Percentiles rank a stretch among this genome's conserved stretches.
Conservation (phyloP, 345 rosid species). For the Gynandropsis gynandra region DNA sequence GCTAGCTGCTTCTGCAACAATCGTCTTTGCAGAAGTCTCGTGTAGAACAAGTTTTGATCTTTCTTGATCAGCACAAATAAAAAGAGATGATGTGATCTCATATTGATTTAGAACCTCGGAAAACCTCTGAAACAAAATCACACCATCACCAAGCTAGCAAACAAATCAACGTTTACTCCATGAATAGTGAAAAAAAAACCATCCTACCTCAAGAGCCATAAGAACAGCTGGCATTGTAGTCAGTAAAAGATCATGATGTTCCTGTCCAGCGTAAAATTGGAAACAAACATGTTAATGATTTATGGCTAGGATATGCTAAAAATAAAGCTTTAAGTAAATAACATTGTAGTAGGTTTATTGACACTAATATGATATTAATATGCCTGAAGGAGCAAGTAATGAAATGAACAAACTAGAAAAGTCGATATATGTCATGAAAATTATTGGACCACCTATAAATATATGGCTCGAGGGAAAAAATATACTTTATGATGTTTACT, state of each 20-base stretch:
- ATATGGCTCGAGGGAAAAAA: constrained; percentile 1
- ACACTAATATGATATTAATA: constrained; percentile 5
- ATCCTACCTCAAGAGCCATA: constrained; percentile 71
- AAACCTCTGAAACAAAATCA: constrained; percentile 55
- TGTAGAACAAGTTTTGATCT: constrained; percentile 55
- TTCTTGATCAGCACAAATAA: constrained; percentile 77
- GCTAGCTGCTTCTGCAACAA: constrained; percentile 71
- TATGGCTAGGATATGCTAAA: constrained; percentile 10
- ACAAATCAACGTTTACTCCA: background rate
- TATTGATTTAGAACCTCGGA: constrained; percentile 57
- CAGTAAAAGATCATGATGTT: constrained; percentile 84
- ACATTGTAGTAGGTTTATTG: background rate
- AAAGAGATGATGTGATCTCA: constrained; percentile 63
- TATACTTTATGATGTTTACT: constrained; percentile 9
- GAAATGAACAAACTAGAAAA: background rate
- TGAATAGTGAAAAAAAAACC: constrained; percentile 13
- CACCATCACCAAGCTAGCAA: constrained; percentile 18
- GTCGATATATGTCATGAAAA: constrained; percentile 1
- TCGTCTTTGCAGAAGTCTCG: constrained; percentile 76
- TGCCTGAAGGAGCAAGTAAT: constrained; percentile 7
- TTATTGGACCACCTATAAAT: constrained; percentile 3
- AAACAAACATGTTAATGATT: constrained; percentile 12
- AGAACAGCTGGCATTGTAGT: constrained; percentile 70
- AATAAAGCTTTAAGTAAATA: constrained; percentile 9
- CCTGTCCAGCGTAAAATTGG: constrained; percentile 40